Base-by-base conservation (phyloP, 2,329 filamentous ascomycete genomes). In the Magnaporthales sp. region DNA sequence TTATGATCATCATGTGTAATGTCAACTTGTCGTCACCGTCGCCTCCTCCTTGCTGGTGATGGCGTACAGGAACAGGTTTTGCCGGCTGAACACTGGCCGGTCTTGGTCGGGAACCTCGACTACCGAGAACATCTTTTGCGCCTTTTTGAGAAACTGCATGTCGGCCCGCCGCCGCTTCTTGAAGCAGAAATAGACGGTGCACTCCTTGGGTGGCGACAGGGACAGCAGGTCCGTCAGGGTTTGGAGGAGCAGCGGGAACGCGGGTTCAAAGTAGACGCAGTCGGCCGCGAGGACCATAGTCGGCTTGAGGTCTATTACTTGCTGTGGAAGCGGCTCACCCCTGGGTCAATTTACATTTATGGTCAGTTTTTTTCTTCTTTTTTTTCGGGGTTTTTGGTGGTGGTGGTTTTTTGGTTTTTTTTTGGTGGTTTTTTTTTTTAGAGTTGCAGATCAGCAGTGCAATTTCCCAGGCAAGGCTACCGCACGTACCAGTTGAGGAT, bases 231-330 rank as follows among this genome's bases (percentile, higher is more conserved):
- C 87, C 68, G 85, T 81, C 70, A 98, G 80, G 6, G 94, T 98
- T 69, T 87, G 80, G 74, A 95, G 84, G 62, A 99, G 84, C 38
- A 97, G 82, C 31, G 94, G 93, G 74, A 98, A 98, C 1, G 95
- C 92, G 2, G 94, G 93, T 77, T 98, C 95, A 76, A 96, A 96
- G 80, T 98, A 99, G 63, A 97, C 93, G 78, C 94, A 98, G 77
- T 98, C 95, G 56, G 93, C 94, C 3, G 95, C 95, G n/a, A 98
- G 84, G 67, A 99, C 88, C 66, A 97, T 82, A 72, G 93, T 88
- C 22, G 93, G 92, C 69, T 85, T 85, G 71, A 82, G 81, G 66
- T 82, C 77, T 65, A 82, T 71, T 60, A 89, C 79, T 60, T 80
- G 77, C 58, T 79, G 76, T 51, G 86, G 81, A 62, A 90, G 79